Evolutionary conservation across 177 flowering plant genomes (phyloP).

Genomic region (Vitis hybrid): DNA sequence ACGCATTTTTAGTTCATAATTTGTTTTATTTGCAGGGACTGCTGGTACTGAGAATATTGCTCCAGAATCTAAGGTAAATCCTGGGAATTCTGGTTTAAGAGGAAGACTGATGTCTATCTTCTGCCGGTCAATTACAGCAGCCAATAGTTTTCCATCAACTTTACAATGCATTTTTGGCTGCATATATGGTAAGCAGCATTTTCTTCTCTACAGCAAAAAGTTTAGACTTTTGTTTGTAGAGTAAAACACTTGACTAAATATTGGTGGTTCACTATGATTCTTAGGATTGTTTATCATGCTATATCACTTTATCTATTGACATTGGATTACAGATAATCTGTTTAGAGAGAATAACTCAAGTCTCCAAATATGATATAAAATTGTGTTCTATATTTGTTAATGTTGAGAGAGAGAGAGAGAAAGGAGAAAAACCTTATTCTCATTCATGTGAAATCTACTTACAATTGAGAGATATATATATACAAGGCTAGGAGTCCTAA

Average conservation of each 20-base stretch:
- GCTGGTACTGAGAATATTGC: constrained; percentile 48
- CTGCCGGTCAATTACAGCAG: constrained; percentile 83
- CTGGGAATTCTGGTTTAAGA: constrained; percentile 62
- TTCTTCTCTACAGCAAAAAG: background rate
- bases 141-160: constrained; percentile 91
- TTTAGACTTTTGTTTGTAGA: constrained; percentile 10
- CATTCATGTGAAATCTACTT: too few relatives aligned
- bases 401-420: too few relatives aligned
- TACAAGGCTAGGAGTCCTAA: too few relatives aligned
- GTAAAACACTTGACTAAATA: background rate
- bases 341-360: too few relatives aligned
- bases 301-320: too few relatives aligned
- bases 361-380: too few relatives aligned
- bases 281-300: background rate
- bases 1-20: background rate
- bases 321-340: too few relatives aligned
- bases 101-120: constrained; percentile 69
- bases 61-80: constrained; percentile 58
- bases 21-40: constrained; percentile 53
- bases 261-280: background rate
- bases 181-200: constrained; percentile 59
- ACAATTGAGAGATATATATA: too few relatives aligned
- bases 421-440: too few relatives aligned
- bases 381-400: too few relatives aligned
- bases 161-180: constrained; percentile 95